phyloP scores from a whole-genome alignment of 2,329 filamentous ascomycete species.

The Clonostachys rhizophaga region DNA sequence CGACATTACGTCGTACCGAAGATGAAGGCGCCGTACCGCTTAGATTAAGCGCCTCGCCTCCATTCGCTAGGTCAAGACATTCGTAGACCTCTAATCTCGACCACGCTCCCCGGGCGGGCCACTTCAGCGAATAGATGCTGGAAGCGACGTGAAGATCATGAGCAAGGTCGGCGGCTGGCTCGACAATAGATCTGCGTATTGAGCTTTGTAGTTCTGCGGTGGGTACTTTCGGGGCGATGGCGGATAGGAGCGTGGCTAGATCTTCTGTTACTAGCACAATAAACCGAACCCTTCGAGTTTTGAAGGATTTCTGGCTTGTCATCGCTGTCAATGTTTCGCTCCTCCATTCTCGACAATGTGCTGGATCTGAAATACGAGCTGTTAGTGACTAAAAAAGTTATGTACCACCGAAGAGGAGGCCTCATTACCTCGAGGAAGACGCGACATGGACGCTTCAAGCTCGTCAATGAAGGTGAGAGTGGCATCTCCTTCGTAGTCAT shows the following conservation, averaged over 20 bases:
- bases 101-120: conserved; percentile 27
- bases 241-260: conserved; percentile 20
- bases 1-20: conserved; percentile 17
- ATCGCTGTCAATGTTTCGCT: conserved; percentile 27
- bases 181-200: conserved; percentile 21
- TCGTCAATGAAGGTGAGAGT: conserved; percentile 24
- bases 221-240: conserved; percentile 17
- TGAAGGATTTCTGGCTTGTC: conserved; percentile 22
- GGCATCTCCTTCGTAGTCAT: conserved; percentile 19
- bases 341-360: conserved; percentile 28
- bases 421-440: conserved; percentile 21
- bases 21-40: conserved; percentile 18
- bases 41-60: conserved; percentile 19
- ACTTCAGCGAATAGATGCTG: conserved; percentile 26
- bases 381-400: too few species aligned
- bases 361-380: conserved; percentile 13
- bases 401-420: neutral
- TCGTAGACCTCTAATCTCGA: conserved; percentile 28
- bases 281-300: conserved; percentile 16
- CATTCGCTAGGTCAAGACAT: conserved; percentile 24
- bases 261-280: conserved; percentile 23
- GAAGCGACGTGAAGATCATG: conserved; percentile 26
- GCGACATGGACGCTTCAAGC: conserved; percentile 22
- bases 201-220: conserved; percentile 21
- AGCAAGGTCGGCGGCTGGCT: conserved; percentile 26